Evolutionary conservation across 306 rosid species (phyloP).

Genomic region (Senna siamea): DNA sequence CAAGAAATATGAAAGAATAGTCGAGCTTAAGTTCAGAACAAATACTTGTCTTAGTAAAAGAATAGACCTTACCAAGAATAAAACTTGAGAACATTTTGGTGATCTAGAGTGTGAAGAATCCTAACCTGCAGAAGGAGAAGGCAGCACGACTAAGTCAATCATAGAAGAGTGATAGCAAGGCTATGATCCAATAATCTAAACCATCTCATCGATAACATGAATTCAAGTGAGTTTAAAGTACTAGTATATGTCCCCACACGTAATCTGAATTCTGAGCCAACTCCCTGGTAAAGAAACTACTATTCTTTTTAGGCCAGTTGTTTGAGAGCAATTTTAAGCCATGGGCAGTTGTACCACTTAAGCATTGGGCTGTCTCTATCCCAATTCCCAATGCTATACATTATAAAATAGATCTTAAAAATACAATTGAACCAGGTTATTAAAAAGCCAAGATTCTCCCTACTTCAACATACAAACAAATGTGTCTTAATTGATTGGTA

Average conservation of each 20-base stretch:
- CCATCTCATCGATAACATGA: not conserved
- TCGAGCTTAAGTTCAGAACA: slow-evolving; percentile 1
- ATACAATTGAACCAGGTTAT: not conserved
- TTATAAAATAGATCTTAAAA: not conserved
- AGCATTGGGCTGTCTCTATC: not conserved
- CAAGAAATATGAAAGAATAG: not conserved
- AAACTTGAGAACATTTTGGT: slow-evolving; percentile 78
- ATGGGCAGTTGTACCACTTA: not conserved
- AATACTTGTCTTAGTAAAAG: not conserved
- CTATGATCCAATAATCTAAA: not conserved
- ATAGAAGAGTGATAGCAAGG: not conserved
- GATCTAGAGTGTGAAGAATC: slow-evolving; percentile 87
- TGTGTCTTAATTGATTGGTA: not conserved
- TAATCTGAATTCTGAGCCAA: not conserved
- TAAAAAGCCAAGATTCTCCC: not conserved
- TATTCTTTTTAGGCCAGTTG: not conserved
- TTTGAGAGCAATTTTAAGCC: not conserved
- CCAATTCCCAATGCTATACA: not conserved
- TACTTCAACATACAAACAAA: not conserved
- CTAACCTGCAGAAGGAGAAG: slow-evolving; percentile 66
- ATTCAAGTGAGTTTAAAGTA: not conserved
- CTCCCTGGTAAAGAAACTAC: not conserved
- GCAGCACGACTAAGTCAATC: not conserved
- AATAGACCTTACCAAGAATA: slow-evolving; percentile 66
- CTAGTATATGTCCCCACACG: not conserved